Conservation (phyloP, 352 stramenopile genomes). For the Phytophthora foliorum region DNA sequence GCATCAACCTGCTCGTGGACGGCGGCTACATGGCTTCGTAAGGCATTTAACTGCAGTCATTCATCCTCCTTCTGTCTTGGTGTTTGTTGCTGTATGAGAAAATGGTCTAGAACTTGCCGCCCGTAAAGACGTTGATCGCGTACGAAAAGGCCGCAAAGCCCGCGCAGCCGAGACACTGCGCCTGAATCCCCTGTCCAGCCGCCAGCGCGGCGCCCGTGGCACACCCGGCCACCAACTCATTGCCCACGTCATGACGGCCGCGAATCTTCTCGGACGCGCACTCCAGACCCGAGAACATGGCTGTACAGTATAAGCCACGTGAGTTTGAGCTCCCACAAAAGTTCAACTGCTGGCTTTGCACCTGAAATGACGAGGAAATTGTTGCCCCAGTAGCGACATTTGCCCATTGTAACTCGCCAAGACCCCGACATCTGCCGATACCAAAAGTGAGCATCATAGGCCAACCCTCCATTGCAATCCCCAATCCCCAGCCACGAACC, state of each 20-base stretch:
- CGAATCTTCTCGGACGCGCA: conserved; percentile 95
- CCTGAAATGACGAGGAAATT: conserved; percentile 90
- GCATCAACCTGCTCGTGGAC: conserved; percentile 70
- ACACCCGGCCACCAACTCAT: conserved; percentile 94
- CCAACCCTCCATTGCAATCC: not conserved
- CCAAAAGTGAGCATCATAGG: not conserved
- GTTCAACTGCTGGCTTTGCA: conserved; percentile 25
- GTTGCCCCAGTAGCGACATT: conserved; percentile 88
- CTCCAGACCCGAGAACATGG: conserved; percentile 96
- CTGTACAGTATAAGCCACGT: conserved; percentile 35
- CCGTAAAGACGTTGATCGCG: conserved; percentile 91
- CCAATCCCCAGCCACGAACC: conserved; percentile 39
- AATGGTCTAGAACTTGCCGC: conserved; percentile 66
- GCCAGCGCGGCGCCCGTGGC: conserved; percentile 96
- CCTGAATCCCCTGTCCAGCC: conserved; percentile 93
- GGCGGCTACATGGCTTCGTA: conserved; percentile 66
- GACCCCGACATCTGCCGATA: conserved; percentile 62
- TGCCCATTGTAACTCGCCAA: conserved; percentile 76
- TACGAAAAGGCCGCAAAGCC: conserved; percentile 94
- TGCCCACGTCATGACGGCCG: conserved; percentile 96
- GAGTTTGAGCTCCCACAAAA: not conserved
- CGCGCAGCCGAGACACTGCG: conserved; percentile 94
- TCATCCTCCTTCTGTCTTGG: not conserved
- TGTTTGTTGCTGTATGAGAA: conserved; percentile 31
- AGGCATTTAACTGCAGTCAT: not conserved